Conservation (phyloP, 2,329 filamentous ascomycete species). For the Colletotrichum sp. region DNA sequence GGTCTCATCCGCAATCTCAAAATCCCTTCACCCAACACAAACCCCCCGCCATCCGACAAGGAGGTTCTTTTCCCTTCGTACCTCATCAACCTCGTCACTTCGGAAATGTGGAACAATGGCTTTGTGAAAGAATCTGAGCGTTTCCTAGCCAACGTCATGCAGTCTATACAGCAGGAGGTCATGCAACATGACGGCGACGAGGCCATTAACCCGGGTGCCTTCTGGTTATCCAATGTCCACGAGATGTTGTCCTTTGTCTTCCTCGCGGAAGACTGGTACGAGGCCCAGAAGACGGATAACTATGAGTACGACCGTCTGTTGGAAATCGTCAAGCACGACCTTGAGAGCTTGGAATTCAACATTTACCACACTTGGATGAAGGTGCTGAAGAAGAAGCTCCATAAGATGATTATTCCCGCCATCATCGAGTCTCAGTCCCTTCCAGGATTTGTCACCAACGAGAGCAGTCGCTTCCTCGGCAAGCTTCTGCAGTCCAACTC, state of each 20-base stretch:
- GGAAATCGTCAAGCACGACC: conserved; percentile 98
- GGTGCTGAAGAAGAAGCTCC: conserved; percentile 97
- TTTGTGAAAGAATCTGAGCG: conserved; percentile 99
- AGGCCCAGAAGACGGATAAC: conserved; percentile 98
- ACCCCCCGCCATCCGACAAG: conserved; percentile 93
- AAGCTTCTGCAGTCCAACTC: conserved; percentile 93
- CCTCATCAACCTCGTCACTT: conserved; percentile 98
- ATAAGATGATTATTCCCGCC: conserved; percentile 99
- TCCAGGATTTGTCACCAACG: conserved; percentile 97
- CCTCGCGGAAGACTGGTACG: conserved; percentile 98
- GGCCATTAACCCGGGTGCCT: conserved; percentile 94
- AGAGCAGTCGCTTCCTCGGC: conserved; percentile 97
- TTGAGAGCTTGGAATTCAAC: conserved; percentile 98
- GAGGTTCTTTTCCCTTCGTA: conserved; percentile 98
- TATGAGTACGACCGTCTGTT: conserved; percentile 97
- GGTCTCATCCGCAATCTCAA: conserved; percentile 95
- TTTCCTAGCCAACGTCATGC: conserved; percentile 99
- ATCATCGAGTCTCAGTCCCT: conserved; percentile 99
- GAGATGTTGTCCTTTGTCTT: conserved; percentile 99
- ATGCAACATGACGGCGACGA: conserved; percentile 99
- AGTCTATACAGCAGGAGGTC: conserved; percentile 98
- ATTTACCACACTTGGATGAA: conserved; percentile 99
- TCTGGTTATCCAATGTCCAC: conserved; percentile 99
- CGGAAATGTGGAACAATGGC: conserved; percentile 99
- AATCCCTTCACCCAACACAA: conserved; percentile 88